Evolutionary conservation across 1,284 basidiomycete species (phyloP).

Genomic region (Lentinula novae-zelandiae): DNA sequence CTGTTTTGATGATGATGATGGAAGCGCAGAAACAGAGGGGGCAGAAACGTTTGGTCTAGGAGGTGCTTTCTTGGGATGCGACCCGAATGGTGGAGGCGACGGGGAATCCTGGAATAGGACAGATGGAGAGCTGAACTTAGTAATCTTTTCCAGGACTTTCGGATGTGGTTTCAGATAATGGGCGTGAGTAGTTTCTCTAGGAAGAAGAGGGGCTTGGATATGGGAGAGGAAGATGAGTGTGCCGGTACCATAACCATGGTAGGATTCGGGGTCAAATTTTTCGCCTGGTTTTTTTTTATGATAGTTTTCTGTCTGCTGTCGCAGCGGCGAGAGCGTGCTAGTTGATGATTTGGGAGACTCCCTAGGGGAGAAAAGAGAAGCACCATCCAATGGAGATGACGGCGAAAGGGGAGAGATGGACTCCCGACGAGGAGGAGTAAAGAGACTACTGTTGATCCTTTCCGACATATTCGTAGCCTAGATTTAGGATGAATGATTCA

Average conservation of each 20-base stretch:
- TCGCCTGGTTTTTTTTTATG: too few species aligned
- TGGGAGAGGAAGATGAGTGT: neutral
- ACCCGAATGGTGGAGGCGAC: neutral
- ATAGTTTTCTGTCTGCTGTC: too few species aligned
- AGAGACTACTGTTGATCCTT: too few species aligned
- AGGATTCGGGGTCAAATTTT: neutral
- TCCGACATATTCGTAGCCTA: neutral
- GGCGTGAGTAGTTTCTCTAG: neutral
- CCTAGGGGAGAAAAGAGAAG: neutral
- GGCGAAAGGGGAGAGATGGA: neutral
- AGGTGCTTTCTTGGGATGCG: neutral
- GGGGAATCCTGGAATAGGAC: neutral
- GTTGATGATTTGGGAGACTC: neutral
- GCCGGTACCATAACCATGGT: neutral
- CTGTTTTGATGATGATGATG: too few species aligned
- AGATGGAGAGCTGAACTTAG: neutral
- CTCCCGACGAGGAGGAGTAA: neutral
- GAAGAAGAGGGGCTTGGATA: neutral
- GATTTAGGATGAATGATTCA: neutral
- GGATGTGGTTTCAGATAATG: constrained; percentile 3
- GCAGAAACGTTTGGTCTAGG: neutral
- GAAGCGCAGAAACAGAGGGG: neutral
- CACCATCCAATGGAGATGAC: neutral
- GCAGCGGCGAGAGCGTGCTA: neutral
- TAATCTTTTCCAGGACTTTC: neutral